Conservation (phyloP, 345 rosid species). For the Citrus sp. region DNA sequence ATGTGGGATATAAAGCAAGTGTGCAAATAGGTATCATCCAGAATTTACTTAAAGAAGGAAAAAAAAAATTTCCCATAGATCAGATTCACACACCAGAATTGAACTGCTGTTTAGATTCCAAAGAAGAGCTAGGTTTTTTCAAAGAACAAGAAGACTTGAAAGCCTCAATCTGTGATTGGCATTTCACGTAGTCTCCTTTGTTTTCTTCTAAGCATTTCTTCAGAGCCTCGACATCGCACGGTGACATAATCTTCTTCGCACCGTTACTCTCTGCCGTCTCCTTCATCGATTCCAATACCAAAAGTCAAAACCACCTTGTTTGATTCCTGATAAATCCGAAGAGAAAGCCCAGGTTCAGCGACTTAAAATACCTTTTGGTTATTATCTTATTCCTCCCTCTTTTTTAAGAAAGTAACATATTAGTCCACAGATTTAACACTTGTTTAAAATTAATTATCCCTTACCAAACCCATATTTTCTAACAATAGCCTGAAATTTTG, state of each 20-base stretch:
- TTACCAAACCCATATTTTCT: too few species aligned
- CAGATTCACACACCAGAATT: not conserved
- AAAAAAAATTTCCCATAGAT: not conserved
- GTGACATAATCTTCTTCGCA: slow-evolving; percentile 48
- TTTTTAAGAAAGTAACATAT: not conserved
- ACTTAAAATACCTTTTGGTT: not conserved
- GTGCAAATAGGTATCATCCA: not conserved
- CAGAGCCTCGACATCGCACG: slow-evolving; percentile 80
- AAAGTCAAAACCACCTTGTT: not conserved
- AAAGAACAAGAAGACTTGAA: slow-evolving; percentile 70
- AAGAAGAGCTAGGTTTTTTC: slow-evolving; percentile 38
- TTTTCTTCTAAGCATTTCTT: slow-evolving; percentile 89
- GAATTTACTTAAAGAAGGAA: not conserved
- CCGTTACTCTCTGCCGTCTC: slow-evolving; percentile 21
- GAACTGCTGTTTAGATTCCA: slow-evolving; percentile 1
- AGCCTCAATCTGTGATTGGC: slow-evolving; percentile 73
- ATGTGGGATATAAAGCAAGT: not conserved
- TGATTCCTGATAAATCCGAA: not conserved
- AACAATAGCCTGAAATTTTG: too few species aligned
- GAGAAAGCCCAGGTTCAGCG: too few species aligned
- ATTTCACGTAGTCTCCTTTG: slow-evolving; percentile 70
- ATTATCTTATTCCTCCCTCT: not conserved
- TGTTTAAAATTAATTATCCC: not conserved
- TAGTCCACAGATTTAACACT: not conserved
- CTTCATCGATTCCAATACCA: slow-evolving; percentile 13